These are phyloP conservation scores for Coprinopsis cinerea DNA, from an alignment of 768 basidiomycete genomes.

Conservation along the genomic window DNA sequence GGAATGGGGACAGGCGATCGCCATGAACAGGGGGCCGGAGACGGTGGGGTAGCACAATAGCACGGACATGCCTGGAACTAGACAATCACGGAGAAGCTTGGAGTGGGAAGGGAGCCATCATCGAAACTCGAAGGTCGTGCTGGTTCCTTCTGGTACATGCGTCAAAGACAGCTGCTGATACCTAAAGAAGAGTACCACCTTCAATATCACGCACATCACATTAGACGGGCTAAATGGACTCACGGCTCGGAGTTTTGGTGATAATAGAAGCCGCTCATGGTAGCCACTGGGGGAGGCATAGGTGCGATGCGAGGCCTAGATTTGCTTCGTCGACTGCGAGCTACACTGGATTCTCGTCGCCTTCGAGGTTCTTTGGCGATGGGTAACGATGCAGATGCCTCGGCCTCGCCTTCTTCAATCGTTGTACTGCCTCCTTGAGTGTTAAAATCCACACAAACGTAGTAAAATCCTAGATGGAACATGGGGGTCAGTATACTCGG, in stretches of 20 bases:
- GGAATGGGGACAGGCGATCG: too few species aligned
- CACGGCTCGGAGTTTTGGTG: constrained; percentile 91
- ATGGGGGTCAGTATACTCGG: constrained; percentile 12
- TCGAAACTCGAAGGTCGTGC: constrained; percentile 83
- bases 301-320: constrained; percentile 38
- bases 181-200: constrained; percentile 30
- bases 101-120: constrained; percentile 26
- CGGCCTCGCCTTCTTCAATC: constrained; percentile 29
- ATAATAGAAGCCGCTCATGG: constrained; percentile 90
- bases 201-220: constrained; percentile 5
- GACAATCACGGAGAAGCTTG: neutral
- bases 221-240: constrained; percentile 27
- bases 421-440: constrained; percentile 38
- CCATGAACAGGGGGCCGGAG: too few species aligned
- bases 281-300: constrained; percentile 49
- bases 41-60: too few species aligned
- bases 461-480: constrained; percentile 77
- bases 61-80: too few species aligned
- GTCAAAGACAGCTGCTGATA: constrained; percentile 85
- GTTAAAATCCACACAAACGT: constrained; percentile 90
- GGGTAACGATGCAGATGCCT: constrained; percentile 18
- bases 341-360: constrained; percentile 42
- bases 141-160: constrained; percentile 70
- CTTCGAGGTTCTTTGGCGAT: constrained; percentile 21
- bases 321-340: constrained; percentile 33